Conservation (phyloP, 225 moss, liverwort and hornwort species). For the Anthoceros angustus region DNA sequence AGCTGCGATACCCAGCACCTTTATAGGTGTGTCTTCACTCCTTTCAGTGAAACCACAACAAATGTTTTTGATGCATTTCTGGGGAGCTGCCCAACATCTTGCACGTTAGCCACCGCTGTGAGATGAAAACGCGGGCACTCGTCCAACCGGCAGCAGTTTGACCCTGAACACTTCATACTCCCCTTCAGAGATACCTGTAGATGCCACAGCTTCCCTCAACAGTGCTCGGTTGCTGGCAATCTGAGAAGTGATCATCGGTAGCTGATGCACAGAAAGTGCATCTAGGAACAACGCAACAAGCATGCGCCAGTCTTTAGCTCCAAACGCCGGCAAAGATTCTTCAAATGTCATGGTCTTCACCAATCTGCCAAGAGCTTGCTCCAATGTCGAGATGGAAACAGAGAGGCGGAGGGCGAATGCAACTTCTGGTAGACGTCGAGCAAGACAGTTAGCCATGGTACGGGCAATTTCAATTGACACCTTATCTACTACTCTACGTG, state of each 20-base stretch:
- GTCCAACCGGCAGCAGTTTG: slow-evolving; percentile 61
- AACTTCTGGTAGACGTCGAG: slow-evolving; percentile 62
- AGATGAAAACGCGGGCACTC: slow-evolving; percentile 34
- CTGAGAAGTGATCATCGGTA: slow-evolving; percentile 41
- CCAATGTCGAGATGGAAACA: slow-evolving; percentile 53
- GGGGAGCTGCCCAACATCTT: no score
- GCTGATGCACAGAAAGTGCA: slow-evolving; percentile 46
- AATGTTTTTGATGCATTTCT: no score
- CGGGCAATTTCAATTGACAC: slow-evolving; percentile 57
- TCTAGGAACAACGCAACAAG: slow-evolving; percentile 57
- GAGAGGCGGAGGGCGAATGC: slow-evolving; percentile 50
- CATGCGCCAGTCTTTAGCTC: slow-evolving; percentile 56
- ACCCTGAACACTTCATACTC: slow-evolving; percentile 72
- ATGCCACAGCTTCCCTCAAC: slow-evolving; percentile 51
- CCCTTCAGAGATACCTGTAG: slow-evolving; percentile 55
- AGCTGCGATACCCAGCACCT: no score
- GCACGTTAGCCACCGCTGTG: not conserved
- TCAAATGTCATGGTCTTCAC: slow-evolving; percentile 64
- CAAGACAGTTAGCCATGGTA: slow-evolving; percentile 50
- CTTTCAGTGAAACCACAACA: no score
- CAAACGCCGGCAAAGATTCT: slow-evolving; percentile 66
- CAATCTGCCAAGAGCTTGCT: slow-evolving; percentile 48
- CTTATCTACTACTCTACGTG: slow-evolving; percentile 25
- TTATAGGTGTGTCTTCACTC: no score
- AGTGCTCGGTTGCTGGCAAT: slow-evolving; percentile 40